Base-by-base conservation (phyloP, 805 yeast genomes). In the Cyberlindnera mycetangii region DNA sequence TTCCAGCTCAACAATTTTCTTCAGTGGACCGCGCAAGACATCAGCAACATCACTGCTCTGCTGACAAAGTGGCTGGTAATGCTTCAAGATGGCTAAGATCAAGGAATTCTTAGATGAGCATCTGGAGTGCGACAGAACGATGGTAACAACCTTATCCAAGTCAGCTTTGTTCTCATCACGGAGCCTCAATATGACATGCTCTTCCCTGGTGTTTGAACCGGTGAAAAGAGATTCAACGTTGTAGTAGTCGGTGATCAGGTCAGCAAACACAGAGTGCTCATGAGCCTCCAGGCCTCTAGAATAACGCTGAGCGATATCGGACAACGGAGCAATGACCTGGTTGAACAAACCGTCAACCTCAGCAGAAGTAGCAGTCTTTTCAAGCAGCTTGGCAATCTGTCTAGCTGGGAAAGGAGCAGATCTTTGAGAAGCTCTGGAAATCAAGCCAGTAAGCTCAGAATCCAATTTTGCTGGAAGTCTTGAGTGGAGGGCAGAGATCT, bases 51-150 rank as follows among this genome's bases (percentile, higher is more conserved):
- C 78, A 3, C 89, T 79, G 41, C 85, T 76, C 41, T 83, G 76
- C 62, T 83, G 89, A 62, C 87, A 78, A 37, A 84, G 68, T 41
- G 90, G 87, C 65, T 85, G 89, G 65, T 90, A 92, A 46, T 79
- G 83, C 48, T 82, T 80, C 60, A 92, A 74, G 51, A 93, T 85
- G 27, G 96, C 96, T 62, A 88, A 73, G 42, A 93, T 74, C 62
- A 95, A 77, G 64, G 85, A 88, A 71, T 89, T 93, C 75, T 90
- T 93, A 37, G 97, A 89, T 42, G 95, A 85, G 27, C 90, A 93
- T 64, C 96, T 83, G 15, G 95, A 80, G 67, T 95, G 99, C 11
- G 98, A 90, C 61, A 90, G 75, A 24, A 85, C 89, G 44, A 76
- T 74, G 48, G 71, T 58, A 42, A 88, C 83, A 44, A 92, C 98